Conservation (phyloP, 768 basidiomycete species). For the Tephrocybe rancida region DNA sequence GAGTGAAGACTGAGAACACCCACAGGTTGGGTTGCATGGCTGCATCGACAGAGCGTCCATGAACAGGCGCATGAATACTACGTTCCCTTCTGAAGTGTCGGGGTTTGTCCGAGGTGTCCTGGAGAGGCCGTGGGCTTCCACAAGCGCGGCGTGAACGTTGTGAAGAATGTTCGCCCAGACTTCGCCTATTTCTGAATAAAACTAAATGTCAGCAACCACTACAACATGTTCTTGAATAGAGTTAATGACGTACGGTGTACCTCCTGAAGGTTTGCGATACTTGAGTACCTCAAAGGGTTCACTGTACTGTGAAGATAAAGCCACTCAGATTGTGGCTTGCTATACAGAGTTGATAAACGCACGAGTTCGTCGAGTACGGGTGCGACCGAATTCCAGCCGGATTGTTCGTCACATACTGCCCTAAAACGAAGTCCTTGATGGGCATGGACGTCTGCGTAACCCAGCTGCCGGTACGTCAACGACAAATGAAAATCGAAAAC, state of each 20-base stretch:
- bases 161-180: constrained; percentile 33
- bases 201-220: background rate
- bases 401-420: constrained; percentile 48
- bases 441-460: constrained; percentile 31
- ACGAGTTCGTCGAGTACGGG: constrained; percentile 45
- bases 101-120: constrained; percentile 24
- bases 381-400: constrained; percentile 48
- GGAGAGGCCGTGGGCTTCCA: constrained; percentile 17
- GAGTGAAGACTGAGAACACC: constrained; percentile 4
- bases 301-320: constrained; percentile 12
- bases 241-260: constrained; percentile 32
- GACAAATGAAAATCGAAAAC: background rate
- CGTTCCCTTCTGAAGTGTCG: constrained; percentile 31
- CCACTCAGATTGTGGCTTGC: constrained; percentile 29
- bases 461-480: constrained; percentile 23
- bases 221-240: background rate
- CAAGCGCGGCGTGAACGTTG: constrained; percentile 23
- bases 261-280: constrained; percentile 31
- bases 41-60: constrained; percentile 40
- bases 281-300: constrained; percentile 41
- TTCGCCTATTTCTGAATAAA: constrained; percentile 39
- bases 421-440: constrained; percentile 34
- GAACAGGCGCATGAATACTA: constrained; percentile 40
- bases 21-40: constrained; percentile 35
- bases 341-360: constrained; percentile 13